Conservation (phyloP, 805 yeast genomes). For the Metschnikowia cubensis region DNA sequence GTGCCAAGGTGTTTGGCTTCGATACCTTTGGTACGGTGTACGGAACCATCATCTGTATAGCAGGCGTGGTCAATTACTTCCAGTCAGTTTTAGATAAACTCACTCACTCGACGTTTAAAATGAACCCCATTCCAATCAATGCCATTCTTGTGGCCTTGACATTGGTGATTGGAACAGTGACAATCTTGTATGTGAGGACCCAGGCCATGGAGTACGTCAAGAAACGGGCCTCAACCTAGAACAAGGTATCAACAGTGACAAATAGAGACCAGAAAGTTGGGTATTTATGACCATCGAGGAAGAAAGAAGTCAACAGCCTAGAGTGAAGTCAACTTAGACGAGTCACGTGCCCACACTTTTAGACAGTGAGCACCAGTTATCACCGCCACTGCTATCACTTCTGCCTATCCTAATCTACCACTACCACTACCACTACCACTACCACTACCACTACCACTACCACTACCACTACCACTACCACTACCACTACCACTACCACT, state of each 20-base stretch:
- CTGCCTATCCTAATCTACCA: too few species aligned
- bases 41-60: constrained; percentile 51
- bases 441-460: too few species aligned
- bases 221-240: background rate
- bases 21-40: constrained; percentile 59
- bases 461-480: too few species aligned
- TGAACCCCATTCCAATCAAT: constrained; percentile 55
- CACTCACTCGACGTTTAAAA: constrained; percentile 49
- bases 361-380: too few species aligned
- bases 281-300: too few species aligned
- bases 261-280: background rate
- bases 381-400: too few species aligned
- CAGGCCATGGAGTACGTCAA: constrained; percentile 10
- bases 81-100: constrained; percentile 45
- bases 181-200: constrained; percentile 35
- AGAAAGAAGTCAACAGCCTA: too few species aligned
- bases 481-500: too few species aligned
- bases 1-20: constrained; percentile 62
- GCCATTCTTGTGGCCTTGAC: constrained; percentile 37
- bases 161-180: constrained; percentile 38
- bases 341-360: too few species aligned
- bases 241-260: background rate
- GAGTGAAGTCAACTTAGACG: too few species aligned
- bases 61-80: constrained; percentile 48
- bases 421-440: too few species aligned